A percentile compares a stretch with the other conserved stretches of the same genome.
Conservation (phyloP, 2,329 filamentous ascomycete species). For the Diaporthe citriasiana region DNA sequence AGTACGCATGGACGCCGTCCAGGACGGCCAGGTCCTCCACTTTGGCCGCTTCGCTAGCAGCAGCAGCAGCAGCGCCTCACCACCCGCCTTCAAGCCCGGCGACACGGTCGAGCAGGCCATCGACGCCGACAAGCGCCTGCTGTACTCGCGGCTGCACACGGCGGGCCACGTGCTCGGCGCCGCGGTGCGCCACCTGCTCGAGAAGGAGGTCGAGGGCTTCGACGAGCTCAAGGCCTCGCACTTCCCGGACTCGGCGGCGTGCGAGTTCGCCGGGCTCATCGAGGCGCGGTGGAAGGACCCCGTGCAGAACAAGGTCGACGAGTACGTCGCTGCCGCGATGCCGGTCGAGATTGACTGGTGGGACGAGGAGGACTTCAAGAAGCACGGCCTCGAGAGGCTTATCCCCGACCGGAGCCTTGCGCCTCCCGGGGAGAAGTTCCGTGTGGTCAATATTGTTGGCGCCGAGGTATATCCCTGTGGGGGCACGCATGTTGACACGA, state of each 20-base stretch:
- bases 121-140: slow-evolving; percentile 69
- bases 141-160: slow-evolving; percentile 79
- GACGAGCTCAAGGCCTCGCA: slow-evolving; percentile 81
- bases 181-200: slow-evolving; percentile 72
- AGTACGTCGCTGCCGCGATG: slow-evolving; percentile 68
- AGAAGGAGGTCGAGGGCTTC: slow-evolving; percentile 65
- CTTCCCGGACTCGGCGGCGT: slow-evolving; percentile 75
- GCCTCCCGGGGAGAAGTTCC: slow-evolving; percentile 68
- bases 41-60: slow-evolving; percentile 68
- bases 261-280: slow-evolving; percentile 78
- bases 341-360: slow-evolving; percentile 66
- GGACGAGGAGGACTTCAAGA: slow-evolving; percentile 70
- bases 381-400: slow-evolving; percentile 67
- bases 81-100: slow-evolving; percentile 59
- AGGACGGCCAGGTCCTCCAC: slow-evolving; percentile 73
- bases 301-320: slow-evolving; percentile 74
- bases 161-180: slow-evolving; percentile 80
- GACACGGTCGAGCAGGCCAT: slow-evolving; percentile 69
- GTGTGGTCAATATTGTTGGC: slow-evolving; percentile 78
- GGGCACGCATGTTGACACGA: slow-evolving; percentile 78
- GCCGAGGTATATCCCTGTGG: slow-evolving; percentile 81
- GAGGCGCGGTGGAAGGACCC: slow-evolving; percentile 71
- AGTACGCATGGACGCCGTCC: slow-evolving; percentile 68
- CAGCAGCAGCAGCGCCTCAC: too few relatives aligned
- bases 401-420: slow-evolving; percentile 63